Evolutionary conservation across 2,329 filamentous ascomycete genomes (phyloP), one percentile per base, ranked within the genome.

Genomic region (Rhynchosporium agropyri): DNA sequence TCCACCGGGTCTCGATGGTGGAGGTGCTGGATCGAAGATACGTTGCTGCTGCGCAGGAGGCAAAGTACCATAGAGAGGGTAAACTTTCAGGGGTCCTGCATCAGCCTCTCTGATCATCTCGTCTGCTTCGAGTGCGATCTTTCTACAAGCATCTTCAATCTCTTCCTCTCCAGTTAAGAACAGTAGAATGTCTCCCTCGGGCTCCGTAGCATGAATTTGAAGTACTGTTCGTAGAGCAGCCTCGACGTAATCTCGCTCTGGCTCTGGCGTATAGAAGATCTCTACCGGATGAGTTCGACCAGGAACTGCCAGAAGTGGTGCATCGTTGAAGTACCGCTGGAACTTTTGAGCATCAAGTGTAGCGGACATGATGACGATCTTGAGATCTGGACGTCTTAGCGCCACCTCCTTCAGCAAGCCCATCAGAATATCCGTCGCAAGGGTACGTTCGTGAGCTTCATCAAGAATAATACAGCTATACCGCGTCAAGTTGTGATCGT

Each of bases 401-500:
- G 93, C 87, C 48, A 98, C 89, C 74, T 96, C 91, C 80, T 99
- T 99, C 65, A 99, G 81, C 63, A 99, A 83, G 61, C 93, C 95
- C 90, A 99, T 98, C 63, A 99, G 82, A 67, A 99, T 95, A 81
- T 99, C 95, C 8, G 96, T 99, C 28, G 94, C 92, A 65, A 99
- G 88, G 0, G 95, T 99, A 76, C 96, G 87, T 79, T 99, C 95
- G 86, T 99, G 95, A 60, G 96, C 95, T 77, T 99, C 95, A 77
- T 99, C 95, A 66, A 99, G 89, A 77, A 99, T 98, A 75, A 99
- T 98, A 73, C 91, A 96, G 81, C 92, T 95, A 79, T 99, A 99
- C 60, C 93, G 90, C 57, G 85, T 89, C 79, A 99, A 86, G 71
- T 96, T 85, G 74, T 93, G 91, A 76, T 99, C 95, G 77, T 97